Conservation (phyloP, 2,329 filamentous ascomycete genomes). For the Aspergillus tamarii region DNA sequence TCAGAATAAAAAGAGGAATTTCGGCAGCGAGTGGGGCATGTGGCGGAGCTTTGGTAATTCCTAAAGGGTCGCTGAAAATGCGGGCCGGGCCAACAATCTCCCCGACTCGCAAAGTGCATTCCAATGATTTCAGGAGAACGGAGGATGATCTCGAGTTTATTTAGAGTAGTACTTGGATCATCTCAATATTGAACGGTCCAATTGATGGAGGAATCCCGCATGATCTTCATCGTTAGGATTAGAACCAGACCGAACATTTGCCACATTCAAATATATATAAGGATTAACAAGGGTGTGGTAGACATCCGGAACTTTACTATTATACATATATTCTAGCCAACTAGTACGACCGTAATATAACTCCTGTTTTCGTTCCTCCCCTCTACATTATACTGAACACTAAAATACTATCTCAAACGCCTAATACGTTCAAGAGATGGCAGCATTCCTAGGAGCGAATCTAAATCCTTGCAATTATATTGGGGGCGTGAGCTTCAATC, state of each 20-base stretch:
- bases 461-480: constrained; percentile 10
- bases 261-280: not conserved
- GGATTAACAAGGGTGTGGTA: not conserved
- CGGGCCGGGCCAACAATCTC: not conserved
- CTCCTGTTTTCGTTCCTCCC: not conserved
- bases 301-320: not conserved
- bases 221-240: not conserved
- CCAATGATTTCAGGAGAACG: not conserved
- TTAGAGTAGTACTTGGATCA: not conserved
- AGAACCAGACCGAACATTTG: not conserved
- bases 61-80: no score
- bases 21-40: not conserved
- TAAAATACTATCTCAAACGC: no score
- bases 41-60: not conserved
- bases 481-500: constrained; percentile 30
- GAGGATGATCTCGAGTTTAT: not conserved
- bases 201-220: not conserved
- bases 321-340: not conserved
- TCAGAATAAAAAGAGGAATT: no score
- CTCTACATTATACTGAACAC: not conserved
- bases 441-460: not conserved
- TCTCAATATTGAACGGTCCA: not conserved
- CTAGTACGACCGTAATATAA: not conserved
- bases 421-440: not conserved
- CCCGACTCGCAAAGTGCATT: not conserved